Percentiles rank a stretch among this genome's conserved stretches.
Evolutionary conservation across 2,329 filamentous ascomycete genomes (phyloP).

Genomic region (Chrysoporthe cubensis): DNA sequence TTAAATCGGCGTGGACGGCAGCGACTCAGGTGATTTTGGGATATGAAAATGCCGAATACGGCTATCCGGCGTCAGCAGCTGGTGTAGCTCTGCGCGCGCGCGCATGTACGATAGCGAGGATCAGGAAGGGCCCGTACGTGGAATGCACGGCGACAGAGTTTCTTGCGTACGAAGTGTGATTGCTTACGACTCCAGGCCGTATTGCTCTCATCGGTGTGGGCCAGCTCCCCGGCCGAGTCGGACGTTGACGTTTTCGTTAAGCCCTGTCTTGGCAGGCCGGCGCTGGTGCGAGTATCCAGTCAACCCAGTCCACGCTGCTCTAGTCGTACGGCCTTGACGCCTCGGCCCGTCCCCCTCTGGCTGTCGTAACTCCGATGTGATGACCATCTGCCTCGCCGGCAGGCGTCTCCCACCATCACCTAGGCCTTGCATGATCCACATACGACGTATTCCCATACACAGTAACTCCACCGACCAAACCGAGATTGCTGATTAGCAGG

Average conservation of each 20-base stretch:
- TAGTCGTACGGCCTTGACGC: not conserved
- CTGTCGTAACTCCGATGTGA: constrained; percentile 5
- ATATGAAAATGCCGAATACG: not conserved
- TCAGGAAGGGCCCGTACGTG: not conserved
- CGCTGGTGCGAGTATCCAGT: not conserved
- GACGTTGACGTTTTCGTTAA: not conserved
- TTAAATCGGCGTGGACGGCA: not conserved
- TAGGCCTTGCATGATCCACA: not conserved
- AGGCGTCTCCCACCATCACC: not conserved
- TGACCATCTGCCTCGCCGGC: not conserved
- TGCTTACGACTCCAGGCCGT: not conserved
- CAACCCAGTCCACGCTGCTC: not conserved
- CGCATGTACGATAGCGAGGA: not conserved
- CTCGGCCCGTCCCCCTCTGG: not conserved
- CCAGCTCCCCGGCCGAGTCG: not conserved
- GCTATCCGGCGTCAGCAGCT: not conserved
- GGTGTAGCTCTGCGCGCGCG: not conserved
- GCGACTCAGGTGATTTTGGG: not conserved
- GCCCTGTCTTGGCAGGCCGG: not conserved
- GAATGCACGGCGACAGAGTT: not conserved
- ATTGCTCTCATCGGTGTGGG: not conserved
- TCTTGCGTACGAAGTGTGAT: not conserved
- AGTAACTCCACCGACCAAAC: not conserved
- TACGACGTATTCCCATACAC: not conserved
- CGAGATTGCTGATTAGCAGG: constrained; percentile 6